These are phyloP conservation scores for Colletotrichum truncatum DNA, from an alignment of 2,329 filamentous ascomycete species.

Conservation along the genomic window DNA sequence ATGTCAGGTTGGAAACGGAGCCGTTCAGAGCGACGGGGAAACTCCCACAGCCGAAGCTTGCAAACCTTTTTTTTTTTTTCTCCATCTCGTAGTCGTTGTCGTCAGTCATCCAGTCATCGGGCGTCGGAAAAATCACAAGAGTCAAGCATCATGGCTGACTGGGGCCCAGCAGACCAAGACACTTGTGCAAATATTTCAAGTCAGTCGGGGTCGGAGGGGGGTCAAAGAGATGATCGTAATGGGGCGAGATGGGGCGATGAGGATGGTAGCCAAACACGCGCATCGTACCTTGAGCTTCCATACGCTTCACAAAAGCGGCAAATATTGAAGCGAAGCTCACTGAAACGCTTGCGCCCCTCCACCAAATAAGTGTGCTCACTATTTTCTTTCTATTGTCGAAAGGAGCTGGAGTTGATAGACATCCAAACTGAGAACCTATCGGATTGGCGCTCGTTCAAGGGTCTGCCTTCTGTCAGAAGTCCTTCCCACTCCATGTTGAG, in stretches of 20 bases:
- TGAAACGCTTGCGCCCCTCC: neutral
- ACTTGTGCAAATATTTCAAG: neutral
- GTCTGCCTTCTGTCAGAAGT: too few relatives aligned
- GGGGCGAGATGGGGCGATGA: neutral
- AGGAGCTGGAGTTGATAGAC: too few relatives aligned
- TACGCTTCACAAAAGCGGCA: neutral
- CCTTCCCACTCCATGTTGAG: too few relatives aligned
- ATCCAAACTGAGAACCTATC: too few relatives aligned
- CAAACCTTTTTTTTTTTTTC: too few relatives aligned
- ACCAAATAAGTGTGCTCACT: too few relatives aligned
- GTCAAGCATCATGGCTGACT: slow-evolving; percentile 12
- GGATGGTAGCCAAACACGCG: too few relatives aligned
- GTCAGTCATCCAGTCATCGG: slow-evolving; percentile 15
- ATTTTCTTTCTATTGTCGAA: too few relatives aligned
- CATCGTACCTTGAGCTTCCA: neutral
- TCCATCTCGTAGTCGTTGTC: too few relatives aligned
- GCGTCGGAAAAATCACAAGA: neutral
- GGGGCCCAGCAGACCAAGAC: neutral
- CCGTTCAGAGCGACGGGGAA: slow-evolving; percentile 9
- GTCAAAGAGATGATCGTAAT: slow-evolving; percentile 9
- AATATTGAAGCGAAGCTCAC: neutral
- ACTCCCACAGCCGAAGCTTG: neutral
- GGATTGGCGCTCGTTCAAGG: too few relatives aligned
- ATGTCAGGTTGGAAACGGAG: slow-evolving; percentile 20
- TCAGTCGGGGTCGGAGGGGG: neutral